These are phyloP conservation scores for Claviceps spartinae DNA, from an alignment of 2,329 filamentous ascomycete genomes.

Conservation along the genomic window DNA sequence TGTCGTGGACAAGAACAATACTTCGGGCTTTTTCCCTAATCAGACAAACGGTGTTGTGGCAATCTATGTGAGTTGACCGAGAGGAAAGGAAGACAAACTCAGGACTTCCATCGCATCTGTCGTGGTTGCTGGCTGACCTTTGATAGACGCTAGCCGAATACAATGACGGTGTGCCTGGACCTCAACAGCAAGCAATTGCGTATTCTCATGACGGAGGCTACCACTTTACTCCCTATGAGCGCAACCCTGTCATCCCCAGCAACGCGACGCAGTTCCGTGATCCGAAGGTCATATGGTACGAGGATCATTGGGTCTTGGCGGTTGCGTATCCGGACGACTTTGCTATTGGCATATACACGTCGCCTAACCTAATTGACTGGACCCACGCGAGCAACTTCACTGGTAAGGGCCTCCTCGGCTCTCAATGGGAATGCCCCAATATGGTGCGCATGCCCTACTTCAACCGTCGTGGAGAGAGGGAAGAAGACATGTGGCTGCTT, in stretches of 20 bases:
- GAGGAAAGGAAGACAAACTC: too few species aligned
- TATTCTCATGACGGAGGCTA: slow-evolving; percentile 49
- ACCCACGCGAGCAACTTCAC: slow-evolving; percentile 39
- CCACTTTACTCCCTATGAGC: slow-evolving; percentile 43
- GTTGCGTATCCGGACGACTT: slow-evolving; percentile 39
- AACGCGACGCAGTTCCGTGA: slow-evolving; percentile 47
- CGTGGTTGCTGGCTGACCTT: background rate
- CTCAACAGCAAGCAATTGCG: slow-evolving; percentile 44
- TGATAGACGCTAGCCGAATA: slow-evolving; percentile 13
- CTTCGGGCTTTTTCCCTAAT: slow-evolving; percentile 49
- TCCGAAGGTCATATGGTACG: slow-evolving; percentile 49
- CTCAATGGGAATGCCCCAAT: slow-evolving; percentile 52
- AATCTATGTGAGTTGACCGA: slow-evolving; percentile 15
- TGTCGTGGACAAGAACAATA: slow-evolving; percentile 50
- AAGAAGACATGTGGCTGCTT: slow-evolving; percentile 26
- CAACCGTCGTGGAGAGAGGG: slow-evolving; percentile 19
- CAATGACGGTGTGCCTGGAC: slow-evolving; percentile 1
- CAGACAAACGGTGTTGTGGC: slow-evolving; percentile 49
- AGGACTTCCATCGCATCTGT: slow-evolving; percentile 3
- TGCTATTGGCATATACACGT: slow-evolving; percentile 47
- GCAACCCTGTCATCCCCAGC: slow-evolving; percentile 47
- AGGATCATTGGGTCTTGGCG: slow-evolving; percentile 43
- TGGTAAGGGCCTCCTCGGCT: slow-evolving; percentile 34
- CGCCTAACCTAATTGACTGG: slow-evolving; percentile 45
- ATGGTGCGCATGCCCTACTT: slow-evolving; percentile 38